phyloP scores from a whole-genome alignment of 257 asterid species.

The Solanum okadae region DNA sequence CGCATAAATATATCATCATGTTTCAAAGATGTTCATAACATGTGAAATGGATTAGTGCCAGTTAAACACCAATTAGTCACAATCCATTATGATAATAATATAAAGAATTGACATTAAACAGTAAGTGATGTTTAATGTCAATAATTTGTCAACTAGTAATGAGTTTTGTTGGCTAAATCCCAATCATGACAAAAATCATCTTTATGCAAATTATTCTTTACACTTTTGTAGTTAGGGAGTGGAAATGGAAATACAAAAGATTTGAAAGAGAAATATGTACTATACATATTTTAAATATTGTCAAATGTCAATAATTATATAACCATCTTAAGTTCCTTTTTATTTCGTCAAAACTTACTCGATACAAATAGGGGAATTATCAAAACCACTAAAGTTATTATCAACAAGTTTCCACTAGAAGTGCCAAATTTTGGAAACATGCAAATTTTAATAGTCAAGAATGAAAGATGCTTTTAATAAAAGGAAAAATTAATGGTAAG shows the following conservation, averaged over 20 bases:
- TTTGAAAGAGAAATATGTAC: not conserved
- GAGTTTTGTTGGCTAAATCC: not conserved
- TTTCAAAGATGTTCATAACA: not conserved
- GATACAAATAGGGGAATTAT: not conserved
- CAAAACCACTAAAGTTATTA: not conserved
- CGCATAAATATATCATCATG: not conserved
- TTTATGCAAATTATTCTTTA: not conserved
- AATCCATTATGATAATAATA: not conserved
- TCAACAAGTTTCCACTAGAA: not conserved
- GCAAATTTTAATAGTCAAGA: not conserved
- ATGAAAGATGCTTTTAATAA: not conserved
- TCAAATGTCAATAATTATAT: not conserved
- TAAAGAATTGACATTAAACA: not conserved
- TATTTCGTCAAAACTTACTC: not conserved
- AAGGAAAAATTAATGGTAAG: not conserved
- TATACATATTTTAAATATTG: not conserved
- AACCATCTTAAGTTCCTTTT: not conserved
- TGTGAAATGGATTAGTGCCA: not conserved
- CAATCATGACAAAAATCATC: not conserved
- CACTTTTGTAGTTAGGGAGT: not conserved
- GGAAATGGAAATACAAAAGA: not conserved
- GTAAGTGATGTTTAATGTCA: not conserved
- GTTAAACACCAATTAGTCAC: not conserved
- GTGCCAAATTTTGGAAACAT: not conserved
- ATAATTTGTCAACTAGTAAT: not conserved